Evolutionary conservation across 805 yeast genomes (phyloP), one percentile per base, ranked within the genome.

Genomic region (Metschnikowia amazonensis): DNA sequence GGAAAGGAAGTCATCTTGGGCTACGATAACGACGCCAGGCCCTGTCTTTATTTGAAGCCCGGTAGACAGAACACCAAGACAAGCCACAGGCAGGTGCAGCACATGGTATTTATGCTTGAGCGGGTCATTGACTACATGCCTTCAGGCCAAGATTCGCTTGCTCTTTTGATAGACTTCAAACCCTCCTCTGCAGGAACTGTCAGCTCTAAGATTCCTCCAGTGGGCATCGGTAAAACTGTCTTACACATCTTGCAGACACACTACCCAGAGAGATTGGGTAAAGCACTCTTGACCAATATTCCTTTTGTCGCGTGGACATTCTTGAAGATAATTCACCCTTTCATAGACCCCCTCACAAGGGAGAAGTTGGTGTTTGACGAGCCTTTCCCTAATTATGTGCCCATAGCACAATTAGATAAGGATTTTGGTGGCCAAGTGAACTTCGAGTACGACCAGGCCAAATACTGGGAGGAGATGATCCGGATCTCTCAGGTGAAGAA

Each of bases 11-110:
- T 92, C 20, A 82, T 92, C 43, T 69, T 94, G 38, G 99, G 99
- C 18, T 94, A 72, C 61, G 99, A 94, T 60, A 85, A 84, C 57
- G 89, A 86, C 59, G 77, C 84, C 20, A 80, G 99, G 62, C 98
- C 99, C 4, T 92, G 97, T 59, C 69, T 94, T 29, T 92, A 92
- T 64, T 74, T 94, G 62, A 86, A 87, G 64, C 95, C 96, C 0
- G 98, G 98, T 11, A 79, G 96, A 62, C 99, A 94, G 67, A 94
- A 94, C 69, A 94, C 99, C 13, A 87, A 88, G 60, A 81, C 94
- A 2, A 80, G 94, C 1, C 84, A 81, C 51, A 78, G 92, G 56
- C 99, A 94, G 62, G 97, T 94, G n/a, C 95, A 94, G 66, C 97
- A 89, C 63, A 72, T 94, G 62, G 98, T 94, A 5, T 92, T 75